phyloP scores from a whole-genome alignment of 768 basidiomycete species.

The Lentinula aciculospora region DNA sequence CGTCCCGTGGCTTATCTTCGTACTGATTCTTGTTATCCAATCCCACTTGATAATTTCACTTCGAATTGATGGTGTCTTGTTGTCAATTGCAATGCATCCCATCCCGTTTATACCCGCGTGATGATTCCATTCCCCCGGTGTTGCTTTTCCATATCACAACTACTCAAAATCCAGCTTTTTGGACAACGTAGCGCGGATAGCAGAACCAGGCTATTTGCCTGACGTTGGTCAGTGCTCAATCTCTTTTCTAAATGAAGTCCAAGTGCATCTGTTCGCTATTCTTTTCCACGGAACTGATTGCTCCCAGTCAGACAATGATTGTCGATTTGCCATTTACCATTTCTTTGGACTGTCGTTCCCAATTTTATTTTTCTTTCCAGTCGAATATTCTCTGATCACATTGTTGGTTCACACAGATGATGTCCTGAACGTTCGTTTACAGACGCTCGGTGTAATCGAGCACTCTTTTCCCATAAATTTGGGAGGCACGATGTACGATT shows the following conservation, averaged over 20 bases:
- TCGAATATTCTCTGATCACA: neutral
- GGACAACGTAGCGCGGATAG: constrained; percentile 56
- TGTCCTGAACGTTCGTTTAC: constrained; percentile 72
- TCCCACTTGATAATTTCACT: no score
- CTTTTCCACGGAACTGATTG: no score
- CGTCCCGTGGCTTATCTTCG: neutral
- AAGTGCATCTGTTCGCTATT: no score
- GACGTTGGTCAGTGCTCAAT: constrained; percentile 45
- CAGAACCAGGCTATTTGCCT: constrained; percentile 65
- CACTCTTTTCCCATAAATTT: constrained; percentile 66
- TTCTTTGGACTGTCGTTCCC: no score
- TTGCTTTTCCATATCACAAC: neutral
- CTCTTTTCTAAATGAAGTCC: no score
- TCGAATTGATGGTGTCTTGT: no score
- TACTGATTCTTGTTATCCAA: no score
- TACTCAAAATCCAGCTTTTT: constrained; percentile 49
- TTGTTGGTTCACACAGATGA: constrained; percentile 47
- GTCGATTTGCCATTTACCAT: no score
- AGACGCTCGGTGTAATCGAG: constrained; percentile 76
- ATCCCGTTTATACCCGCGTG: no score
- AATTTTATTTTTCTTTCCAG: no score
- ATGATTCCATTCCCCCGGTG: neutral
- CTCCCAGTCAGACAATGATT: neutral
- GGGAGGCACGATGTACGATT: constrained; percentile 58
- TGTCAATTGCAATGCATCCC: no score